A percentile compares a stretch with the other conserved stretches of the same genome.
Conservation (phyloP, 2,329 filamentous ascomycete genomes). For the Harringtonia aguacate region DNA sequence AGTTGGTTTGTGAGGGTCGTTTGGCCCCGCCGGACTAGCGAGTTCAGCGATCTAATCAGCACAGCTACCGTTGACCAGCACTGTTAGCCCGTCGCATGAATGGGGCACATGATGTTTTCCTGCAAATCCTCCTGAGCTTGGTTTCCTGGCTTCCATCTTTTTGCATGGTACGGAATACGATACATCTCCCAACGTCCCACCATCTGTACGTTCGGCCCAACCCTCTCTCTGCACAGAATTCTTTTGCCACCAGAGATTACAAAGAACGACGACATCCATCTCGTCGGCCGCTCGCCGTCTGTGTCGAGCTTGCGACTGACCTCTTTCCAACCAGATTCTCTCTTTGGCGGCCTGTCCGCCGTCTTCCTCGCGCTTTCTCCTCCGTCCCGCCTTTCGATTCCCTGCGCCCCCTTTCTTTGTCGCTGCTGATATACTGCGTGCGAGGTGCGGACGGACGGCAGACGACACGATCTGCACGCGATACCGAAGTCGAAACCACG, state of each 20-base stretch:
- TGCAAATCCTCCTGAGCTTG: slow-evolving; percentile 1
- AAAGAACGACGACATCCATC: not conserved
- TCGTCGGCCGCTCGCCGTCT: not conserved
- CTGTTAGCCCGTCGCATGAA: not conserved
- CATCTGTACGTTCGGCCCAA: not conserved
- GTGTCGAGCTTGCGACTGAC: not conserved
- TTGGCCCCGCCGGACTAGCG: not conserved
- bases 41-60: not conserved
- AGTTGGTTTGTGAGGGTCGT: not conserved
- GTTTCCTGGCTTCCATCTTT: not conserved
- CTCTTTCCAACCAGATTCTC: not conserved
- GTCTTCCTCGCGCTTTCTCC: not conserved
- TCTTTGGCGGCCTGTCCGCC: slow-evolving; percentile 1
- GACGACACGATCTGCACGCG: not conserved
- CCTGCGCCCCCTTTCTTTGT: not conserved
- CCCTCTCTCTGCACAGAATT: not conserved
- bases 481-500: no score
- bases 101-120: slow-evolving; percentile 2
- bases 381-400: not conserved
- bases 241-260: not conserved
- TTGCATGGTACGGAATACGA: not conserved
- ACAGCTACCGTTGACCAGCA: no score
- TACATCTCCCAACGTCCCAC: not conserved
- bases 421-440: not conserved
- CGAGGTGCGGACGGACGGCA: not conserved